A percentile compares a stretch with the other conserved stretches of the same genome.
Evolutionary conservation across 176 grass and related monocot genomes (phyloP).

Genomic region (Tillandsia leiboldiana): DNA sequence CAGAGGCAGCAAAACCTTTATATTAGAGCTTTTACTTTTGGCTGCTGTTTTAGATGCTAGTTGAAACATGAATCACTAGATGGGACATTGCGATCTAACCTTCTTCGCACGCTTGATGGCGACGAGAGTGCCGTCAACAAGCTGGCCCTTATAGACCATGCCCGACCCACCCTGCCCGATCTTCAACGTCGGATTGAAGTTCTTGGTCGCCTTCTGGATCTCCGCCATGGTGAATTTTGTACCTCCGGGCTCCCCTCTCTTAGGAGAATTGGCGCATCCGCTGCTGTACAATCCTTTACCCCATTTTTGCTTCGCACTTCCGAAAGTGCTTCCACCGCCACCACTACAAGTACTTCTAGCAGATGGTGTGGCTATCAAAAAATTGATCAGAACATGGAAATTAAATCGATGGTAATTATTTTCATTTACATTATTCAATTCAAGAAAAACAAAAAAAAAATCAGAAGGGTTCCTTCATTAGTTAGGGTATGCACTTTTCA

Average conservation of each 20-base stretch:
- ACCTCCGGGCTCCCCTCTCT: constrained; percentile 32
- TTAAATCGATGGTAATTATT: neutral
- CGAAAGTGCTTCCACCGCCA: constrained; percentile 31
- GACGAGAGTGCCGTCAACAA: constrained; percentile 44
- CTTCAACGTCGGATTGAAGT: constrained; percentile 62
- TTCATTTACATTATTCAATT: neutral
- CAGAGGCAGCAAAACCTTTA: no score
- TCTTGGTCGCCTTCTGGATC: constrained; percentile 72
- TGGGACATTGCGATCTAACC: constrained; percentile 20
- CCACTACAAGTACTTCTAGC: constrained; percentile 37
- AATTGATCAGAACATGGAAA: constrained; percentile 9
- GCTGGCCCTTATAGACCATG: constrained; percentile 65
- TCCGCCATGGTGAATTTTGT: constrained; percentile 56
- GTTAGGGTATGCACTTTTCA: no score
- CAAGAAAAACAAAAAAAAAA: neutral
- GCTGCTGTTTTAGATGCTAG: no score
- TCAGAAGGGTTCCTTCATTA: neutral
- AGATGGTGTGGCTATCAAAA: constrained; percentile 26
- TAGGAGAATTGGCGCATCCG: constrained; percentile 29
- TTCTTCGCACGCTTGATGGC: constrained; percentile 84
- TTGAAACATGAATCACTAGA: no score
- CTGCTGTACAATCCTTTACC: constrained; percentile 23
- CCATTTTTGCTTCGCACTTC: constrained; percentile 17
- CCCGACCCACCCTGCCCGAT: constrained; percentile 87
- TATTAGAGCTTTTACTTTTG: no score